Base-by-base conservation (phyloP, 2,329 filamentous ascomycete species). In the Apiospora sp. region DNA sequence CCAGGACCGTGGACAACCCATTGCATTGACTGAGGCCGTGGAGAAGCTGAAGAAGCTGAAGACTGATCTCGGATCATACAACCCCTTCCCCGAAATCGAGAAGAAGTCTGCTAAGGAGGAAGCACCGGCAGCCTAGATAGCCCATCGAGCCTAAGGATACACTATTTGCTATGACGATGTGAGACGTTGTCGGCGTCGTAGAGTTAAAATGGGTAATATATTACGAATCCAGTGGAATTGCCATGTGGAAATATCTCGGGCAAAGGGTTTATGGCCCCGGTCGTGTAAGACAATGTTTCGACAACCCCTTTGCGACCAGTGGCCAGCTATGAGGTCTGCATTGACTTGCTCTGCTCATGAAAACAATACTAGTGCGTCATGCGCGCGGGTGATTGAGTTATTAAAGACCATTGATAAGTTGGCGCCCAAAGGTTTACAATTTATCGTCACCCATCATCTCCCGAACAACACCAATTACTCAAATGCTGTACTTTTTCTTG, bases 1-100 rank as follows among this genome's bases (percentile, higher is more conserved):
- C 71, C 90, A 92, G 82, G 87, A 86, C 77, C 87, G 89, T 79
- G 89, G 89, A 75, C 89, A 90, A 79, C 86, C 90, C 64, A 83
- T 91, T 68, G 83, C 86, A 27, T 81, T 92, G 70, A 82, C 89
- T 58, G 87, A 90, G 77, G 90, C 88, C 7, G 82, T 91, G 64
- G 83, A 87, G 76, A 89, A 90, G 80, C 84, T 91, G 73, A 76
- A 83, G 69, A 84, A 84, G 78, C 83, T 91, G 72, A 86, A 87
- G 78, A 82, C 83, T 71, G 87, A 89, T 77, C 76, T 80, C 58
- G 76, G 79, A 73, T 75, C 78, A 22, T 79, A 82, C 61, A 84
- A 83, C 72, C 82, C 82, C 37, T 83, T 83, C 67, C 67, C 67
- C 12, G 41, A 68, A 24, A 68, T 68, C 4, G 67, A 46, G 67